Percentiles rank a stretch among this genome's conserved stretches.
Evolutionary conservation across 129 eudicot species (phyloP).

Genomic region (Centella asiatica): DNA sequence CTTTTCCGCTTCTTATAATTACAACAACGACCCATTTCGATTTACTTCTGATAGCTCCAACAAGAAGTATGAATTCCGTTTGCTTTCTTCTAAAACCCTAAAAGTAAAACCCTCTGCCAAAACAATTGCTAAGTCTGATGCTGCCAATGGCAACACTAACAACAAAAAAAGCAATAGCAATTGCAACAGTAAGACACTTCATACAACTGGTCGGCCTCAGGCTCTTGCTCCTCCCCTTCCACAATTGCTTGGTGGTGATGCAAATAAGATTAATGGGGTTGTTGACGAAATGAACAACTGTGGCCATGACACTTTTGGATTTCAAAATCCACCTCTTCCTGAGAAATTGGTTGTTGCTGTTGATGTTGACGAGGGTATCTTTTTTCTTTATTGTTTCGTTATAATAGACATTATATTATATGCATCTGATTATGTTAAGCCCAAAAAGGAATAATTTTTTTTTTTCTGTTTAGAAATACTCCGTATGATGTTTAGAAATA

Average conservation of each 20-base stretch:
- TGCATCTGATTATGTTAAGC: neutral
- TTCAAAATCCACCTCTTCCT: neutral
- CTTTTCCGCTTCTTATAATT: neutral
- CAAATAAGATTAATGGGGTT: neutral
- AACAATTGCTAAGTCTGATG: neutral
- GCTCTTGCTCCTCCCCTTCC: constrained; percentile 7
- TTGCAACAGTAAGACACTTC: neutral
- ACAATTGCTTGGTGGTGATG: constrained; percentile 1
- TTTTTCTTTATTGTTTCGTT: neutral
- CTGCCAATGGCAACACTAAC: neutral
- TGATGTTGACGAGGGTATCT: constrained; percentile 39
- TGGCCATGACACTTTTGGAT: constrained; percentile 5
- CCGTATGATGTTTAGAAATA: too few relatives aligned
- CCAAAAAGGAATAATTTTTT: neutral
- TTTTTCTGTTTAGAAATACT: too few relatives aligned
- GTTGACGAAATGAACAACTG: constrained; percentile 6
- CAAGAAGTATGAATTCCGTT: neutral
- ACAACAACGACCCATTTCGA: neutral
- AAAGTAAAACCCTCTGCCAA: neutral
- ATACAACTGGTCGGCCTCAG: neutral
- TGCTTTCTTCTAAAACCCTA: neutral
- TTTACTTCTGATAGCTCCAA: neutral
- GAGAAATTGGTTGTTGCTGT: constrained; percentile 31
- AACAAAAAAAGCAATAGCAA: too few relatives aligned
- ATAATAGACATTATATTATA: neutral